Evolutionary conservation across 2,329 filamentous ascomycete species (phyloP).

Genomic region (Pseudogymnoascus sp.): DNA sequence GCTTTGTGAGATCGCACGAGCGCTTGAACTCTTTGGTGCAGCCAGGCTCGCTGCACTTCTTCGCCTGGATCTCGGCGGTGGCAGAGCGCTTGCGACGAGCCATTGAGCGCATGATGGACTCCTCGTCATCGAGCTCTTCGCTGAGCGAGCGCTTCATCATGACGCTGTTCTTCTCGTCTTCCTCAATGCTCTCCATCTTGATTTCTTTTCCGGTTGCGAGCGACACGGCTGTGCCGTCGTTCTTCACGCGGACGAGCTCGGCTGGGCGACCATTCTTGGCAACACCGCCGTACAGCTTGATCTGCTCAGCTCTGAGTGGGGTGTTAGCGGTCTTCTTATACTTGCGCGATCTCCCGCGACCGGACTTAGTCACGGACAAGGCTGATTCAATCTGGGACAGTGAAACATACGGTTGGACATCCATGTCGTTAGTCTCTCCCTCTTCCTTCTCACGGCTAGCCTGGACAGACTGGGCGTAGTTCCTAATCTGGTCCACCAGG

Average conservation of each 20-base stretch:
- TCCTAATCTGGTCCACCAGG: constrained; percentile 84
- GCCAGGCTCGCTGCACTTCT: constrained; percentile 65
- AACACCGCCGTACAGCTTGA: constrained; percentile 75
- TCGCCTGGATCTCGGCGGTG: constrained; percentile 71
- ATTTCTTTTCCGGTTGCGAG: constrained; percentile 63
- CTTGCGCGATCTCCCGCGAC: not conserved
- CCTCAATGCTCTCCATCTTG: constrained; percentile 48
- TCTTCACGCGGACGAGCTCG: constrained; percentile 75
- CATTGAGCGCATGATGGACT: constrained; percentile 84
- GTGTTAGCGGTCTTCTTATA: constrained; percentile 20
- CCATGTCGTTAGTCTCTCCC: constrained; percentile 48
- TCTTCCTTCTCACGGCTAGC: constrained; percentile 62
- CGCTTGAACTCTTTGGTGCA: constrained; percentile 93
- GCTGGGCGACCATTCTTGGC: constrained; percentile 74
- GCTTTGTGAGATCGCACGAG: constrained; percentile 95
- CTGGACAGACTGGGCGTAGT: constrained; percentile 80
- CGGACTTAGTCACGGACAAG: not conserved
- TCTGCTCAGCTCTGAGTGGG: constrained; percentile 54
- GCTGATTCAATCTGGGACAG: constrained; percentile 1
- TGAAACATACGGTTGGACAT: constrained; percentile 49
- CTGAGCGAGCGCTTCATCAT: constrained; percentile 60
- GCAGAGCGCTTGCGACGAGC: constrained; percentile 92
- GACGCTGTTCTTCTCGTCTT: constrained; percentile 38
- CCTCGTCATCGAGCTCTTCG: constrained; percentile 68
- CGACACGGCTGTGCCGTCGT: constrained; percentile 72